Conservation (phyloP, 2,329 filamentous ascomycete species). For the Colletotrichum filicis region DNA sequence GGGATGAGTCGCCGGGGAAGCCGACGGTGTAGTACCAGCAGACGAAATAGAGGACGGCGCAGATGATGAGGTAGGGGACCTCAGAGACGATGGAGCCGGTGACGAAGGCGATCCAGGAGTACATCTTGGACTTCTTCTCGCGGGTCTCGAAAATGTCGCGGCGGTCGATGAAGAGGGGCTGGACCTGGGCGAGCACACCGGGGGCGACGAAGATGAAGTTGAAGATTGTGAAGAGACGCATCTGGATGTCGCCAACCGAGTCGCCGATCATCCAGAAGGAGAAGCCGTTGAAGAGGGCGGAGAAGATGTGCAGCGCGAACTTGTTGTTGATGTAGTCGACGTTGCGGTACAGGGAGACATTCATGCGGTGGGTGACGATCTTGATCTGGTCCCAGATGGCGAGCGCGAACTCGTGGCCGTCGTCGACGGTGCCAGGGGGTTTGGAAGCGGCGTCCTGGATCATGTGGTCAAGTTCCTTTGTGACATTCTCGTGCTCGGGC, state of each 20-base stretch:
- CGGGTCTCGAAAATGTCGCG: conserved; percentile 68
- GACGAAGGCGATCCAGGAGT: conserved; percentile 69
- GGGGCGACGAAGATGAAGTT: conserved; percentile 73
- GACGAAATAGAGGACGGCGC: conserved; percentile 58
- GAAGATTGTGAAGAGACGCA: conserved; percentile 69
- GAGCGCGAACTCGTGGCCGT: conserved; percentile 78
- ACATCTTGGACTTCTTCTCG: conserved; percentile 71
- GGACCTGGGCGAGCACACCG: conserved; percentile 67
- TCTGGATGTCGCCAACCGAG: conserved; percentile 61
- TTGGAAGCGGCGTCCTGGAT: conserved; percentile 63
- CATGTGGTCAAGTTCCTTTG: conserved; percentile 72
- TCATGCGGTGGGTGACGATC: conserved; percentile 72
- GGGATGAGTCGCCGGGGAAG: conserved; percentile 53
- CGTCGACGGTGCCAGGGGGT: conserved; percentile 52
- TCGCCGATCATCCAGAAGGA: conserved; percentile 70
- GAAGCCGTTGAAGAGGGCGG: conserved; percentile 70
- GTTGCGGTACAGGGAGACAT: conserved; percentile 73
- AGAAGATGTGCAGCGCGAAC: conserved; percentile 64
- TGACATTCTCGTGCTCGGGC: conserved; percentile 64
- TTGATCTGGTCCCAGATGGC: conserved; percentile 72
- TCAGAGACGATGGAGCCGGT: conserved; percentile 62
- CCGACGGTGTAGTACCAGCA: conserved; percentile 71
- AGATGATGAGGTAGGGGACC: conserved; percentile 57
- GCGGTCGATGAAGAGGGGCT: conserved; percentile 67
- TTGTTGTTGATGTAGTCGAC: conserved; percentile 75